Conservation (phyloP, 805 yeast species). For the Yarrowia deformans region DNA sequence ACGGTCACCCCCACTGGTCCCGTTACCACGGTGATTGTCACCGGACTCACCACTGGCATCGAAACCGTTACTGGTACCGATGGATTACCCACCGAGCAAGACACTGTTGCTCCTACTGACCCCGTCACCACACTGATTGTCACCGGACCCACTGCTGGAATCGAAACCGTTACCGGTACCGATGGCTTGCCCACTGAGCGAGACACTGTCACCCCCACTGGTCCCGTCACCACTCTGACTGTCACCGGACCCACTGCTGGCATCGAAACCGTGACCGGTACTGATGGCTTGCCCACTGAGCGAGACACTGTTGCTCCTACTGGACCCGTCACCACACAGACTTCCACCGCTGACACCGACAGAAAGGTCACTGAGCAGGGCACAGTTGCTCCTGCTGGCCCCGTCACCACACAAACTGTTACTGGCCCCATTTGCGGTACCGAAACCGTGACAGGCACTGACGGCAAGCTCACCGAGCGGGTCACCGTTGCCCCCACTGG, state of each 20-base stretch:
- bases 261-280: background rate
- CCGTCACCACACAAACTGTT: background rate
- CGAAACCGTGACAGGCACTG: background rate
- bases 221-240: background rate
- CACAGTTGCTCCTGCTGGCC: background rate
- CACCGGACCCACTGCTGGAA: background rate
- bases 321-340: background rate
- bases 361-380: constrained; percentile 3
- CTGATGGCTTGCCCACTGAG: background rate
- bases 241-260: constrained; percentile 3
- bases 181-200: background rate
- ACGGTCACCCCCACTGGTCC: constrained; percentile 33
- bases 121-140: background rate
- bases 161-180: background rate
- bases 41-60: background rate
- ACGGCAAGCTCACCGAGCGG: background rate
- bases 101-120: background rate
- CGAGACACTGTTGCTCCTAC: constrained; percentile 42
- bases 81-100: background rate
- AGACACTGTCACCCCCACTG: background rate
- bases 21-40: background rate
- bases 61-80: background rate
- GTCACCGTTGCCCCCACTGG: constrained; percentile 3
- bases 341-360: background rate
- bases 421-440: background rate